Conservation (phyloP, 768 basidiomycete genomes). For the Leccinum broughii region DNA sequence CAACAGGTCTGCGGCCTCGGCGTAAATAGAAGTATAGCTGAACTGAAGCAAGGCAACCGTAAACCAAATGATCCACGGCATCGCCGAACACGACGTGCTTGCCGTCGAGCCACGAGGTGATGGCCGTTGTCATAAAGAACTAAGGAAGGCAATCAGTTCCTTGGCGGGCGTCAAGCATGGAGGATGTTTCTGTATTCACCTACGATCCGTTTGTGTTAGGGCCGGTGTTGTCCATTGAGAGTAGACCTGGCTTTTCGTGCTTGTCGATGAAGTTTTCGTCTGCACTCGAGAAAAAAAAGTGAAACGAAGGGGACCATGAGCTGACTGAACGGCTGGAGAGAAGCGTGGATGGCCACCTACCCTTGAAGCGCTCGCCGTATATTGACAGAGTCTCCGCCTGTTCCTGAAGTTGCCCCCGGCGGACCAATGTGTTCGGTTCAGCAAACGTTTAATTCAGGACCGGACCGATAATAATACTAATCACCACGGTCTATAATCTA, state of each 20-base stretch:
- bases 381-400: constrained; percentile 75
- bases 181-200: constrained; percentile 32
- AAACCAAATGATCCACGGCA: constrained; percentile 58
- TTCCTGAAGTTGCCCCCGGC: constrained; percentile 84
- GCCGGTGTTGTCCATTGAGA: constrained; percentile 91
- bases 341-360: constrained; percentile 39
- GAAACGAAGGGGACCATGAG: not conserved
- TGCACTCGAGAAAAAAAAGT: constrained; percentile 14
- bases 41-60: constrained; percentile 82
- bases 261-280: constrained; percentile 72
- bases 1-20: constrained; percentile 69
- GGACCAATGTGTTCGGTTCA: no score
- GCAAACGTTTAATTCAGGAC: no score
- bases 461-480: no score
- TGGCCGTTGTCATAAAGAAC: constrained; percentile 79
- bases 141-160: constrained; percentile 20
- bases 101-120: constrained; percentile 59
- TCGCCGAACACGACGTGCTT: constrained; percentile 20
- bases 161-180: not conserved
- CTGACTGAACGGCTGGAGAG: not conserved
- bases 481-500: no score
- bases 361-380: constrained; percentile 77
- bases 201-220: constrained; percentile 81
- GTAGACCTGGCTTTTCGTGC: constrained; percentile 63
- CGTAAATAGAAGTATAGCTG: constrained; percentile 67